phyloP scores from a whole-genome alignment of 768 basidiomycete species.

The Kwoniella pini region DNA sequence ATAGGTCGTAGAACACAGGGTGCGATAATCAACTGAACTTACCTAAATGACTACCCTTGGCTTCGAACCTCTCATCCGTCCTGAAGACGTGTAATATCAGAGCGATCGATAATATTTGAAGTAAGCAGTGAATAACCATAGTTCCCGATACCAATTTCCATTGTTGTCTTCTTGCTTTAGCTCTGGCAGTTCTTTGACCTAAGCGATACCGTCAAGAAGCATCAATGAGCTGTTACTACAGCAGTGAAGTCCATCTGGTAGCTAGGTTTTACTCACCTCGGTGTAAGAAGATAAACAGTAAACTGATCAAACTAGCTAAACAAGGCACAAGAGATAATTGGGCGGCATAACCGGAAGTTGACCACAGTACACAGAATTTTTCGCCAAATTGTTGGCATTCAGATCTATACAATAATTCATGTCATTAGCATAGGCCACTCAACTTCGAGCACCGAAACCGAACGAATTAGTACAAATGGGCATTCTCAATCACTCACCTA shows the following conservation, averaged over 20 bases:
- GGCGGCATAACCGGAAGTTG: slow-evolving; percentile 49
- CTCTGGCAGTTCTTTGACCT: slow-evolving; percentile 46
- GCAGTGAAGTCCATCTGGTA: too few species aligned
- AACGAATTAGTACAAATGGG: not conserved
- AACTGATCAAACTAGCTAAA: slow-evolving; percentile 39
- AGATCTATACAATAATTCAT: slow-evolving; percentile 31
- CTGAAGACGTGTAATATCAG: slow-evolving; percentile 51
- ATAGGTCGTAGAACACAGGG: too few species aligned
- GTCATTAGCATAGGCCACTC: too few species aligned
- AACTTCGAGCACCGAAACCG: too few species aligned
- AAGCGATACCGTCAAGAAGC: too few species aligned
- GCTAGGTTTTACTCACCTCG: slow-evolving; percentile 31
- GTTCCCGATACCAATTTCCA: slow-evolving; percentile 53
- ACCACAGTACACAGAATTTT: slow-evolving; percentile 49
- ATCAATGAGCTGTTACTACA: too few species aligned
- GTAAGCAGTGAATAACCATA: slow-evolving; percentile 48
- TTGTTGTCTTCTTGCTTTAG: slow-evolving; percentile 44
- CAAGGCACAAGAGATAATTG: slow-evolving; percentile 52
- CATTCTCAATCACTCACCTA: slow-evolving; percentile 31
- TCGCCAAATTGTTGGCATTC: slow-evolving; percentile 52
- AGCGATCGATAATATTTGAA: slow-evolving; percentile 46
- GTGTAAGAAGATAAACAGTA: slow-evolving; percentile 52
- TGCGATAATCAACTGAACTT: not conserved
- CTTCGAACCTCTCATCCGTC: slow-evolving; percentile 48
- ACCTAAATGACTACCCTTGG: slow-evolving; percentile 42